These are phyloP conservation scores for Didymella pomorum DNA, from an alignment of 2,329 filamentous ascomycete genomes.

Conservation along the genomic window DNA sequence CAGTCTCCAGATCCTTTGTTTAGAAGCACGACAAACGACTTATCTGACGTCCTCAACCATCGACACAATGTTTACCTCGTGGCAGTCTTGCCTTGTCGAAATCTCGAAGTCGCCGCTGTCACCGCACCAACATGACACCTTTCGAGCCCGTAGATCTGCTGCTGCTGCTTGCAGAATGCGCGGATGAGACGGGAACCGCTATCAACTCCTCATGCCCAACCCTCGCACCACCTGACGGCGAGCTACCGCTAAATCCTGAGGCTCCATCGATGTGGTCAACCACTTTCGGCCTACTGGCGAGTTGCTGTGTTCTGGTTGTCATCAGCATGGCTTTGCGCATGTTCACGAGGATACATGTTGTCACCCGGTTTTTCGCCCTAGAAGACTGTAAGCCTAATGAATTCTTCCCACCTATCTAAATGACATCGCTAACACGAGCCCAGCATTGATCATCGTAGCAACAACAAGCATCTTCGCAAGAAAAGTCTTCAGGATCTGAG, in stretches of 20 bases:
- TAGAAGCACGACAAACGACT: background rate
- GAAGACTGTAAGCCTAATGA: background rate
- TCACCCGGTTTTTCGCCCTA: background rate
- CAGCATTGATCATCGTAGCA: conserved; percentile 7
- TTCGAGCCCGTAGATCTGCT: background rate
- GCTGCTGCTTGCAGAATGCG: background rate
- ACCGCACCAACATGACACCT: conserved; percentile 4
- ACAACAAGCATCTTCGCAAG: background rate
- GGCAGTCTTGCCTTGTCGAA: background rate
- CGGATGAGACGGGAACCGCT: background rate
- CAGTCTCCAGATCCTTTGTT: background rate
- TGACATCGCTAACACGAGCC: background rate
- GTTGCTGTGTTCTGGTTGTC: conserved; percentile 1
- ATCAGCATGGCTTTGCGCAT: background rate
- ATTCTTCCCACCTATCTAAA: background rate
- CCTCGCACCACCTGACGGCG: conserved; percentile 16
- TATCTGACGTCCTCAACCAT: background rate
- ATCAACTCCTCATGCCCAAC: conserved; percentile 18
- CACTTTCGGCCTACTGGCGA: conserved; percentile 1
- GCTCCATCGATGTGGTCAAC: conserved; percentile 10
- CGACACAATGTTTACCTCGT: background rate
- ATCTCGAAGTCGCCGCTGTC: background rate
- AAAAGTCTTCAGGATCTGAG: background rate
- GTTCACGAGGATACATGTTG: background rate
- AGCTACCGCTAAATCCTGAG: conserved; percentile 21